Evolutionary conservation across 768 basidiomycete species (phyloP).

Genomic region (Tylopilus vinaceipallidus): DNA sequence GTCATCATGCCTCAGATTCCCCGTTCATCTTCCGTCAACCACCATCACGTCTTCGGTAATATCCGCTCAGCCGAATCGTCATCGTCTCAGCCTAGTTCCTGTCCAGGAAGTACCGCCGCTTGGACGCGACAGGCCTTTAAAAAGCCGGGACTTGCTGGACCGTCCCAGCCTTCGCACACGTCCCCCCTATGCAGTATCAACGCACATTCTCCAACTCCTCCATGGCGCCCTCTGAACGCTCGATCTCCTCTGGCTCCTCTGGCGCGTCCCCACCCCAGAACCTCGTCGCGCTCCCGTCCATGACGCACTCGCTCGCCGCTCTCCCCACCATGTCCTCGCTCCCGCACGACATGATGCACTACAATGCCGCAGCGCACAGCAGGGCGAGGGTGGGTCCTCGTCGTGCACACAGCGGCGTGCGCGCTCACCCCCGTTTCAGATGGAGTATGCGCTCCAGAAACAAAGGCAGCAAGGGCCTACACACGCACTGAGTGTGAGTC

Average conservation of each 20-base stretch:
- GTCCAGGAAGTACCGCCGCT: slow-evolving; percentile 18
- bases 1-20: slow-evolving; percentile 32
- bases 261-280: slow-evolving; percentile 29
- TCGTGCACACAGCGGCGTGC: background rate
- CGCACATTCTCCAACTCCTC: slow-evolving; percentile 32
- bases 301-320: slow-evolving; percentile 32
- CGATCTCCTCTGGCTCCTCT: slow-evolving; percentile 33
- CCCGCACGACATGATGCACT: slow-evolving; percentile 32
- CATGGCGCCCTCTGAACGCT: slow-evolving; percentile 33
- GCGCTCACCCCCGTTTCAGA: slow-evolving; percentile 21
- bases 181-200: slow-evolving; percentile 30
- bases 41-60: slow-evolving; percentile 36
- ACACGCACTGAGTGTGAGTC: slow-evolving; percentile 26
- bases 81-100: slow-evolving; percentile 22
- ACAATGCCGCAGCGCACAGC: slow-evolving; percentile 30
- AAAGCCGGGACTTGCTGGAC: too few species aligned
- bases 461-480: slow-evolving; percentile 29
- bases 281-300: slow-evolving; percentile 31
- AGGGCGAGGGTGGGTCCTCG: slow-evolving; percentile 26
- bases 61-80: slow-evolving; percentile 28
- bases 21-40: slow-evolving; percentile 31
- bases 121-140: slow-evolving; percentile 27
- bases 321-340: slow-evolving; percentile 32
- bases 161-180: slow-evolving; percentile 11
- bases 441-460: slow-evolving; percentile 31